Conservation (phyloP, 2,329 filamentous ascomycete species). For the Cryphonectria japonica region DNA sequence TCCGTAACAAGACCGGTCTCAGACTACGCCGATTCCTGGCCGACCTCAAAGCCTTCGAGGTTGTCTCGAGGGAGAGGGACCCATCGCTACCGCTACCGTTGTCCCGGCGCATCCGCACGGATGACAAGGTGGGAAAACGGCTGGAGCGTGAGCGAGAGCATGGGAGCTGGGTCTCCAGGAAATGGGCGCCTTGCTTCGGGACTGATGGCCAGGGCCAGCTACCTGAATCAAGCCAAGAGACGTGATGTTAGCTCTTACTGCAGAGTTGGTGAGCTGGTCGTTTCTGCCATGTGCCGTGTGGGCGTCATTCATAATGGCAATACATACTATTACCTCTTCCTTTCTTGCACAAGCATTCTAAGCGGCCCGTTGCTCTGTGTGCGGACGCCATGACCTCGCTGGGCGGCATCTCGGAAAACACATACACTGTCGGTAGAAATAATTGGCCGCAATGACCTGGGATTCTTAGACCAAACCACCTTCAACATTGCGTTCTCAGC, state of each 20-base stretch:
- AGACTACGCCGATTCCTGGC: slow-evolving; percentile 59
- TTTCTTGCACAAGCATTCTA: not conserved
- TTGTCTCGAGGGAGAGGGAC: slow-evolving; percentile 40
- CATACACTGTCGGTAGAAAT: no score
- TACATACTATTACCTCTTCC: slow-evolving; percentile 21
- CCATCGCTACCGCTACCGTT: not conserved
- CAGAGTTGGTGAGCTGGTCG: not conserved
- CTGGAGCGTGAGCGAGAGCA: slow-evolving; percentile 18
- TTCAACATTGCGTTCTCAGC: no score
- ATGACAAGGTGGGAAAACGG: slow-evolving; percentile 4
- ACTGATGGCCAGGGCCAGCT: slow-evolving; percentile 10
- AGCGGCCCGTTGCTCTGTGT: no score
- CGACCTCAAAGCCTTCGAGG: slow-evolving; percentile 56
- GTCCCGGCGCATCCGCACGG: slow-evolving; percentile 21
- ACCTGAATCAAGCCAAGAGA: not conserved
- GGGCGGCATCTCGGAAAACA: not conserved
- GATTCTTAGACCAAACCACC: no score
- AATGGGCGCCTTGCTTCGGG: slow-evolving; percentile 22
- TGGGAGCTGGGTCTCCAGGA: slow-evolving; percentile 13
- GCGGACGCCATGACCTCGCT: not conserved
- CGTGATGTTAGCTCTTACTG: not conserved
- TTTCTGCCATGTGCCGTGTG: not conserved
- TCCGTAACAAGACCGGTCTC: slow-evolving; percentile 55
- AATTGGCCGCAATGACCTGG: no score
- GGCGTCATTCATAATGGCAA: slow-evolving; percentile 21